Evolutionary conservation across 2,329 filamentous ascomycete species (phyloP).

Genomic region (Aspergillus neoniger): DNA sequence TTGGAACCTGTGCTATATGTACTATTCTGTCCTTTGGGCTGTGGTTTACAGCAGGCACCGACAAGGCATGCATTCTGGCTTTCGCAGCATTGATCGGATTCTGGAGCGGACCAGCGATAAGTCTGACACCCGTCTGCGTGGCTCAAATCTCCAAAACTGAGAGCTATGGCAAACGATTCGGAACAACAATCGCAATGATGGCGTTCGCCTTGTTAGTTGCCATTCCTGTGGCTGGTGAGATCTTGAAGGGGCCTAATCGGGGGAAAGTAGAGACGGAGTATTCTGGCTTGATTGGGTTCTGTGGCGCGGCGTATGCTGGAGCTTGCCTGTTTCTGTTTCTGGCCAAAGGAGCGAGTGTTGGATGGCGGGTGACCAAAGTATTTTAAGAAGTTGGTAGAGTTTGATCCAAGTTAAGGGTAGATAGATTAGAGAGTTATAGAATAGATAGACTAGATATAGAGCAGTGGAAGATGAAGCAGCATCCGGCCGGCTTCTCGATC

Average conservation of each 20-base stretch:
- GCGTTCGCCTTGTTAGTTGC: conserved; percentile 21
- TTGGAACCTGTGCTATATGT: conserved; percentile 21
- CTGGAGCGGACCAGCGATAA: conserved; percentile 28
- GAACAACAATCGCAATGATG: conserved; percentile 22
- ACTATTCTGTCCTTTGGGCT: conserved; percentile 26
- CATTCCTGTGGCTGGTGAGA: conserved; percentile 28
- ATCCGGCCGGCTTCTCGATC: neutral
- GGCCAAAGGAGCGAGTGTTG: conserved; percentile 5
- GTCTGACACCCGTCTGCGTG: conserved; percentile 33
- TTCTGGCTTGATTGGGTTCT: conserved; percentile 20
- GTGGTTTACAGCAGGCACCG: conserved; percentile 23
- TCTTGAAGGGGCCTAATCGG: conserved; percentile 20
- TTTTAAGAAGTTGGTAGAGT: neutral
- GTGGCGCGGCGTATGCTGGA: conserved; percentile 32
- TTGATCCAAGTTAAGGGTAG: too few species aligned
- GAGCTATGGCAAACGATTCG: conserved; percentile 29
- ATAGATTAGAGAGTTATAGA: too few species aligned
- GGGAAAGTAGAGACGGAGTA: conserved; percentile 12
- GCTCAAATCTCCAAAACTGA: conserved; percentile 31
- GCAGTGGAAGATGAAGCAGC: neutral
- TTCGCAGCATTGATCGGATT: conserved; percentile 28
- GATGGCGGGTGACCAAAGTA: conserved; percentile 1
- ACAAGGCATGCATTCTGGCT: conserved; percentile 24
- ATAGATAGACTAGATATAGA: neutral
- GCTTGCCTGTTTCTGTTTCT: conserved; percentile 5